These are phyloP conservation scores for Apiospora phragmitis DNA, from an alignment of 2,329 filamentous ascomycete genomes.

Conservation along the genomic window DNA sequence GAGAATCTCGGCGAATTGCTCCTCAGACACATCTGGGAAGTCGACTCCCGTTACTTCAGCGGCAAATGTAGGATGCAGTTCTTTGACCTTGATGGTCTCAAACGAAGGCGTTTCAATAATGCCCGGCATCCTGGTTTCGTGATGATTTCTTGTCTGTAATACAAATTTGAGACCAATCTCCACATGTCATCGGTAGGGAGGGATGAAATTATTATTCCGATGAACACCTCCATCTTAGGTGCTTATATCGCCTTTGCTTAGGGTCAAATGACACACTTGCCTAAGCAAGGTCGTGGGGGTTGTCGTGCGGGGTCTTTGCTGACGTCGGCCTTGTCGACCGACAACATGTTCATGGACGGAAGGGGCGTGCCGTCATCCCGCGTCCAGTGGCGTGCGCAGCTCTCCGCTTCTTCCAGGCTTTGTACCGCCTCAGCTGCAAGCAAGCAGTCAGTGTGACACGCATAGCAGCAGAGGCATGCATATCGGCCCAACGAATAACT, in stretches of 20 bases:
- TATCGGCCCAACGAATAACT: too few species aligned
- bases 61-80: slow-evolving; percentile 31
- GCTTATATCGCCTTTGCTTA: not conserved
- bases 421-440: not conserved
- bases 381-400: not conserved
- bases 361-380: not conserved
- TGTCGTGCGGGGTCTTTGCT: slow-evolving; percentile 22
- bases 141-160: not conserved
- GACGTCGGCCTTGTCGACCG: slow-evolving; percentile 6
- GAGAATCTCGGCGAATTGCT: slow-evolving; percentile 32
- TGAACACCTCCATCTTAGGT: not conserved
- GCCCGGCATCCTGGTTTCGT: slow-evolving; percentile 26
- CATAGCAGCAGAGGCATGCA: too few species aligned
- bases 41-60: slow-evolving; percentile 34
- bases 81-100: slow-evolving; percentile 27
- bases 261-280: slow-evolving; percentile 22
- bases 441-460: not conserved
- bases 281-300: slow-evolving; percentile 19
- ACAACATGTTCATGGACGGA: not conserved
- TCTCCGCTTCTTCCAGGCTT: not conserved
- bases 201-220: not conserved
- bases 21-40: slow-evolving; percentile 32
- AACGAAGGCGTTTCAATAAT: slow-evolving; percentile 27
- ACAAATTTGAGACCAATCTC: not conserved
- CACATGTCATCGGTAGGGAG: not conserved